A percentile compares a stretch with the other conserved stretches of the same genome.
Conservation (phyloP, 495 filamentous ascomycete genomes). For the Polyplosphaeria fusca region DNA sequence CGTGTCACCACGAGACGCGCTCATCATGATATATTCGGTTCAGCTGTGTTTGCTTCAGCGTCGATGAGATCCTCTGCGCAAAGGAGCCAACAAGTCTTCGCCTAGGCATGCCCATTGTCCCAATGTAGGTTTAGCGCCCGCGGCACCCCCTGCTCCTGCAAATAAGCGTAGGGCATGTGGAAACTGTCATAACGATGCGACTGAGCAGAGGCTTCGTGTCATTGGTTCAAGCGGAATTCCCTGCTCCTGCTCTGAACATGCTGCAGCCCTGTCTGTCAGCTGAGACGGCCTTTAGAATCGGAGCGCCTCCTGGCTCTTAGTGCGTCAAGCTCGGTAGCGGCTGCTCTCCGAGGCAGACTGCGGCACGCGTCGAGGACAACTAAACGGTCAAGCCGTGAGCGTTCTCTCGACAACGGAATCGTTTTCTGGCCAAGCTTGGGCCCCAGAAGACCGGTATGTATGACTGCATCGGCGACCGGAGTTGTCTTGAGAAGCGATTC, state of each 20-base stretch:
- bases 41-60: no score
- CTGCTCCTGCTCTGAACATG: constrained; percentile 1
- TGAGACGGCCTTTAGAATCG: not conserved
- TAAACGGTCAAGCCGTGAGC: not conserved
- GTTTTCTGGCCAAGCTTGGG: no score
- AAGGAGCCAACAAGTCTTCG: not conserved
- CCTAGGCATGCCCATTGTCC: constrained; percentile 15
- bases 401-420: no score
- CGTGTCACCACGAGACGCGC: no score
- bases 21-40: no score
- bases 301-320: not conserved
- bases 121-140: constrained; percentile 12
- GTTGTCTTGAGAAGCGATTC: no score
- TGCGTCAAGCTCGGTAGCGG: not conserved
- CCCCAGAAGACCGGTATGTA: no score
- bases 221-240: no score
- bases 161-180: constrained; percentile 10
- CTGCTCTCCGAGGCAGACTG: constrained; percentile 5
- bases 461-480: no score
- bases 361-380: not conserved
- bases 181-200: no score
- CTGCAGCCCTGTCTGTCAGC: constrained; percentile 1
- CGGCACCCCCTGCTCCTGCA: constrained; percentile 13
- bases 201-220: not conserved
- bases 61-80: no score